Conservation (phyloP, 202 grass and related monocot genomes). For the Panicum virgatum region DNA sequence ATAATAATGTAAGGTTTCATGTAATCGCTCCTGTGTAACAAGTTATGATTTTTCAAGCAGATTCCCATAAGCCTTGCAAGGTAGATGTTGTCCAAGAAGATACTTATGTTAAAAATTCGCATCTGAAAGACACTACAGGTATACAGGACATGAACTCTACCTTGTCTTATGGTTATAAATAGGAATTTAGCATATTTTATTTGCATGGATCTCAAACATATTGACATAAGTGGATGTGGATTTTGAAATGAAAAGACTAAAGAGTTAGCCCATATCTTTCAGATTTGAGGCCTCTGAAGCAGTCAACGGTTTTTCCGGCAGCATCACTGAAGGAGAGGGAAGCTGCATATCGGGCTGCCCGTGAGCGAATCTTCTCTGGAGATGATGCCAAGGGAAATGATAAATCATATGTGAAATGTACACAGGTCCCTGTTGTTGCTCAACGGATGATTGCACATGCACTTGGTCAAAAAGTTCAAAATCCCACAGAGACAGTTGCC, state of each 20-base stretch:
- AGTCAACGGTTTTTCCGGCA: slow-evolving; percentile 24
- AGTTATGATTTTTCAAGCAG: slow-evolving; percentile 28
- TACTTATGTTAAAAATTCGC: slow-evolving; percentile 32
- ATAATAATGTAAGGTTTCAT: slow-evolving; percentile 3
- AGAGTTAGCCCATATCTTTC: slow-evolving; percentile 9
- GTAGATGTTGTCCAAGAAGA: slow-evolving; percentile 21
- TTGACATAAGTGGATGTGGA: background rate
- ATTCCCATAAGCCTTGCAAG: slow-evolving; percentile 11
- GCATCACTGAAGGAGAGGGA: slow-evolving; percentile 76
- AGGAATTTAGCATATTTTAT: background rate
- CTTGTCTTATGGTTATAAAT: background rate
- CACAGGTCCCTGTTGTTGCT: slow-evolving; percentile 68
- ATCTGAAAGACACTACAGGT: slow-evolving; percentile 42
- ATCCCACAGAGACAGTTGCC: slow-evolving; percentile 29
- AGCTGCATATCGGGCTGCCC: slow-evolving; percentile 78
- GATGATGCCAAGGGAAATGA: slow-evolving; percentile 40
- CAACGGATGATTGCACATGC: slow-evolving; percentile 91
- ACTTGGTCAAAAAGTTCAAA: slow-evolving; percentile 66
- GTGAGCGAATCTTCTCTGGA: slow-evolving; percentile 67
- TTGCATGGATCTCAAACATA: background rate
- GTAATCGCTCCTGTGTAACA: background rate
- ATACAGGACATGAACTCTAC: slow-evolving; percentile 9
- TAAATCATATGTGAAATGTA: slow-evolving; percentile 39
- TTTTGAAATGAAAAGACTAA: background rate
- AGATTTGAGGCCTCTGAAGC: slow-evolving; percentile 54